A percentile compares a stretch with the other conserved stretches of the same genome.
Conservation (phyloP, 2,329 filamentous ascomycete species). For the Volutella citrinella region DNA sequence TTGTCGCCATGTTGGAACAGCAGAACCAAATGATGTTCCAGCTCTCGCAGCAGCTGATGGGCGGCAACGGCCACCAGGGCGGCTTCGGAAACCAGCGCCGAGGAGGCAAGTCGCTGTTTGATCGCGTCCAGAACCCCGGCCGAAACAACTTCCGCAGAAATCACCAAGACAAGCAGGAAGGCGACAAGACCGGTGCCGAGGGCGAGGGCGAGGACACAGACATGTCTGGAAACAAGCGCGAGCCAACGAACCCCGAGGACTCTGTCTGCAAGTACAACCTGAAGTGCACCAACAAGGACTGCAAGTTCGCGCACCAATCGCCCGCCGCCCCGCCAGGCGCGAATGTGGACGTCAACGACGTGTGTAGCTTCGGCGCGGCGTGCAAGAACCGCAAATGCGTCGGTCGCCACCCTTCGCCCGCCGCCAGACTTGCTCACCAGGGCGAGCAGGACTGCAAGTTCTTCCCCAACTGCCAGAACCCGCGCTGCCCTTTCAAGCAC, state of each 20-base stretch:
- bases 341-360: constrained; percentile 74
- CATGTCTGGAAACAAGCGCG: constrained; percentile 52
- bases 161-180: constrained; percentile 29
- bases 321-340: constrained; percentile 78
- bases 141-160: constrained; percentile 52
- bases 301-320: constrained; percentile 91
- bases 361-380: constrained; percentile 80
- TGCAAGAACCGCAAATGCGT: constrained; percentile 97
- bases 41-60: constrained; percentile 61
- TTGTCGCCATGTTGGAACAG: constrained; percentile 79
- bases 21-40: constrained; percentile 85
- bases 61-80: constrained; percentile 48
- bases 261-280: constrained; percentile 88
- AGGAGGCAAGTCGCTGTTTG: constrained; percentile 65
- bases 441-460: constrained; percentile 85
- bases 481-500: constrained; percentile 84
- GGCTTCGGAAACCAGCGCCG: constrained; percentile 31
- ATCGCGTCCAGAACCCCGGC: constrained; percentile 61
- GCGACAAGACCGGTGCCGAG: constrained; percentile 29
- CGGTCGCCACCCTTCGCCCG: constrained; percentile 87
- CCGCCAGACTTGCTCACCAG: constrained; percentile 74
- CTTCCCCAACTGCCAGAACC: constrained; percentile 88
- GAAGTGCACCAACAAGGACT: constrained; percentile 82
- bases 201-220: constrained; percentile 61
- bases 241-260: constrained; percentile 56